Evolutionary conservation across 176 grass and related monocot genomes (phyloP), one percentile per base, ranked within the genome.

Genomic region (Triticum turgidum): DNA sequence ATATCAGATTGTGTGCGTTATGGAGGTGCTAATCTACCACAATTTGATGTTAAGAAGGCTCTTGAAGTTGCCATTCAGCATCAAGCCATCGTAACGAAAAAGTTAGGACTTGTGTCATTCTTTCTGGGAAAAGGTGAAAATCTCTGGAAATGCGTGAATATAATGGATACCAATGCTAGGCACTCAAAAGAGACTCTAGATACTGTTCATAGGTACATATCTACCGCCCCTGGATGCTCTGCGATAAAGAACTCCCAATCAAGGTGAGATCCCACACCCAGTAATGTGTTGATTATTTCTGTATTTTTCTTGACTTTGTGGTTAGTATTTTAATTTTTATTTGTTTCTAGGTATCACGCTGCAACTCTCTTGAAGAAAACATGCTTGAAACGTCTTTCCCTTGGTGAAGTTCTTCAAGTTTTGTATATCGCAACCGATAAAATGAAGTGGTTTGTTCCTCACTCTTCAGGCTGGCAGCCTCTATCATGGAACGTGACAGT

Each of bases 351-450:
- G 94, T 99, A 99, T 85, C 90, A 93, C 80, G 94, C 97, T 61
- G 97, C 97, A 71, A 91, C 68, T 78, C 33, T 93, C 18, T 80
- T 99, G 38, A 96, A 88, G 92, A 90, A 93, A 66, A 58, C 77
- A 54, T 99, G 94, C 80, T 72, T 99, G 84, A 90, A 90, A 21
- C 81, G 80, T 80, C 94, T 88, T 90, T 39, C 80, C 64, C 79
- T 99, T 76, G 97, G 85, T 61, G 97, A 99, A 88, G 80, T 90
- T 83, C 92, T 99, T 82, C 94, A 99, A 87, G 86, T 99, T 77
- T 83, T 91, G 68, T 90, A 93, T 86, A 88, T 76, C 13, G 63
- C 88, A 81, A 94, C 94, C 62, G 84, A 86, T 24, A 89, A 79
- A 30, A 96, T 93, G 78, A 99, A 91, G 80, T 99, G 94, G 97